Percentiles rank a stretch among this genome's conserved stretches.
Evolutionary conservation across 2,329 filamentous ascomycete genomes (phyloP).

Genomic region (Microcyclospora pomicola): DNA sequence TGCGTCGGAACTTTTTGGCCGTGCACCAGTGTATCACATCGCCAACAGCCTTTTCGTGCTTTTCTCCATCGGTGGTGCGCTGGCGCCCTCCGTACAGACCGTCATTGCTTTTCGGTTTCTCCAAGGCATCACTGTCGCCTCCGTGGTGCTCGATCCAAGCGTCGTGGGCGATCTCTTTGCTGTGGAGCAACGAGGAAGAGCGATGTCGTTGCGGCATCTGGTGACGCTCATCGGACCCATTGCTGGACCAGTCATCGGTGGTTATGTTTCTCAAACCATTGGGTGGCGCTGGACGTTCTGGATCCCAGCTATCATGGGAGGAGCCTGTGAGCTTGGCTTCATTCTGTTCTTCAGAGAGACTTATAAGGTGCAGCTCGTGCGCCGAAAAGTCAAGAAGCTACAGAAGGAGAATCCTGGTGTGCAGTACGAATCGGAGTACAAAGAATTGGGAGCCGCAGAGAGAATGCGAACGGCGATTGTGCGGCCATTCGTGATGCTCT

Average conservation of each 20-base stretch:
- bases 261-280: slow-evolving; percentile 39
- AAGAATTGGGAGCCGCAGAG: slow-evolving; percentile 31
- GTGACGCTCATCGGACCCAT: slow-evolving; percentile 46
- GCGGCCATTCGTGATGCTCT: slow-evolving; percentile 29
- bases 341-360: slow-evolving; percentile 30
- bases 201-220: slow-evolving; percentile 44
- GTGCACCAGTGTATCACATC: slow-evolving; percentile 24
- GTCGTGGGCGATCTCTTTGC: slow-evolving; percentile 51
- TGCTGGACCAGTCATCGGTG: slow-evolving; percentile 42
- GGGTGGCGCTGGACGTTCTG: slow-evolving; percentile 44
- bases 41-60: slow-evolving; percentile 33
- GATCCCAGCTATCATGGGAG: slow-evolving; percentile 21
- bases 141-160: slow-evolving; percentile 46
- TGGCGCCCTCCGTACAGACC: background rate
- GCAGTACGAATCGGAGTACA: slow-evolving; percentile 11
- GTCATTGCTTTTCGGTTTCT: slow-evolving; percentile 23
- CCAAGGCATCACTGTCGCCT: slow-evolving; percentile 31
- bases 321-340: too few relatives aligned
- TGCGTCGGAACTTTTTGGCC: slow-evolving; percentile 31
- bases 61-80: background rate
- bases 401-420: slow-evolving; percentile 26
- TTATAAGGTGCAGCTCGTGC: slow-evolving; percentile 33
- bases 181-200: slow-evolving; percentile 42
- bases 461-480: slow-evolving; percentile 21
- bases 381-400: slow-evolving; percentile 30